A percentile compares a stretch with the other conserved stretches of the same genome.
Conservation (phyloP, 352 stramenopile species). For the Pythium brachiatum region DNA sequence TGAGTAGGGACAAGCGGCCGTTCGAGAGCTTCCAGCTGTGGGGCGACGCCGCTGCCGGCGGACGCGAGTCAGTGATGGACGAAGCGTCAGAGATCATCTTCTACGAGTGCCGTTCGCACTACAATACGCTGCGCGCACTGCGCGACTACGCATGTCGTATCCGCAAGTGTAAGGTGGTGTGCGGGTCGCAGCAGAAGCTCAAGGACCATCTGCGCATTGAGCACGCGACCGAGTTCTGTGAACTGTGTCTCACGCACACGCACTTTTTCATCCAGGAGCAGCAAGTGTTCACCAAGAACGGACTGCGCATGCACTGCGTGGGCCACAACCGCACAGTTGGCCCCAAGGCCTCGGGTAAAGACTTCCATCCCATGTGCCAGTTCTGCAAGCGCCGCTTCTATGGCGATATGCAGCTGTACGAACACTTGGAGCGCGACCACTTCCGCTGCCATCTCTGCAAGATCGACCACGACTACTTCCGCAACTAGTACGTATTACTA, state of each 20-base stretch:
- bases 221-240: slow-evolving; percentile 73
- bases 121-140: slow-evolving; percentile 48
- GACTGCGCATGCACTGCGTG: slow-evolving; percentile 65
- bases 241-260: slow-evolving; percentile 71
- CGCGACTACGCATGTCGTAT: slow-evolving; percentile 64
- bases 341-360: slow-evolving; percentile 56
- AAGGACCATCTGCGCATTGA: slow-evolving; percentile 69
- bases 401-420: slow-evolving; percentile 78
- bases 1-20: slow-evolving; percentile 35
- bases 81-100: slow-evolving; percentile 81
- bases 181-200: slow-evolving; percentile 50
- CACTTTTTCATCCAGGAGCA: slow-evolving; percentile 84
- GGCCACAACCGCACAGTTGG: slow-evolving; percentile 41
- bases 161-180: slow-evolving; percentile 55
- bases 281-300: slow-evolving; percentile 71
- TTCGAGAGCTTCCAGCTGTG: slow-evolving; percentile 79
- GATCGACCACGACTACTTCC: slow-evolving; percentile 85
- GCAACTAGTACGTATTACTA: slow-evolving; percentile 77
- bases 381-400: slow-evolving; percentile 89
- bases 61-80: slow-evolving; percentile 61
- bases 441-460: slow-evolving; percentile 91
- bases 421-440: slow-evolving; percentile 87
- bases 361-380: slow-evolving; percentile 87
- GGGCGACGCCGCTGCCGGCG: slow-evolving; percentile 53
- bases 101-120: slow-evolving; percentile 61